Evolutionary conservation across 2,329 filamentous ascomycete genomes (phyloP), one percentile per base, ranked within the genome.

Genomic region (Gaeumannomyces tritici): DNA sequence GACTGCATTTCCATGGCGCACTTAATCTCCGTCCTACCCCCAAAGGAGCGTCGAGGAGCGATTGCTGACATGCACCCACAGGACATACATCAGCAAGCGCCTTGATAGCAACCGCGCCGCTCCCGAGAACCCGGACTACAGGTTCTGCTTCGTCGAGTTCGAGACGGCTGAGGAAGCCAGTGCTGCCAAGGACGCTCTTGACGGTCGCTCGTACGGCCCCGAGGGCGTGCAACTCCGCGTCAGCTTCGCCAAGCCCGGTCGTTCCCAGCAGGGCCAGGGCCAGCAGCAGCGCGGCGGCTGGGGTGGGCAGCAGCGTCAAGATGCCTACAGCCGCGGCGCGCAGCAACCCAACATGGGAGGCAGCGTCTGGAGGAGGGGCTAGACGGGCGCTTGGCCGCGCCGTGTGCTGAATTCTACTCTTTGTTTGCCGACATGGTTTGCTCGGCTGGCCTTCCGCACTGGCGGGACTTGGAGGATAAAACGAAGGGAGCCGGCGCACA

Each of bases 91-190:
- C 58, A 76, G 79, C 66, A 82, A 82, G 66, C 74, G 79, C 65
- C 85, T 78, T 70, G 84, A 75, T 68, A 83, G 73, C 68, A 87
- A 79, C 63, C 76, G 74, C 29, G 71, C 75, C n/a, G 42, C 42
- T 51, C 42, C 42, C 42, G 42, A 51, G 42, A 75, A 77, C 55
- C 74, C 77, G 0, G 83, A 83, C 31, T 79, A 85, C 68, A 82
- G 88, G 72, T 88, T 85, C 71, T 83, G 84, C 67, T 89, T 88
- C 64, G 83, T 89, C n/a, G 85, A 89, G 67, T 80, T 89, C 62
- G 75, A 74, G 59, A 82, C 77, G 7, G 70, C 74, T 0, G 79
- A 84, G 61, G 81, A 87, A 65, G 83, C 83, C 0, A 71, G 78
- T 42, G 72, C 72, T 12, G 85, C 84, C 27, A 76, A 83, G 63